Evolutionary conservation across 1,139 yeast species (phyloP), one percentile per base, ranked within the genome.

Genomic region (Taphrina sp.): DNA sequence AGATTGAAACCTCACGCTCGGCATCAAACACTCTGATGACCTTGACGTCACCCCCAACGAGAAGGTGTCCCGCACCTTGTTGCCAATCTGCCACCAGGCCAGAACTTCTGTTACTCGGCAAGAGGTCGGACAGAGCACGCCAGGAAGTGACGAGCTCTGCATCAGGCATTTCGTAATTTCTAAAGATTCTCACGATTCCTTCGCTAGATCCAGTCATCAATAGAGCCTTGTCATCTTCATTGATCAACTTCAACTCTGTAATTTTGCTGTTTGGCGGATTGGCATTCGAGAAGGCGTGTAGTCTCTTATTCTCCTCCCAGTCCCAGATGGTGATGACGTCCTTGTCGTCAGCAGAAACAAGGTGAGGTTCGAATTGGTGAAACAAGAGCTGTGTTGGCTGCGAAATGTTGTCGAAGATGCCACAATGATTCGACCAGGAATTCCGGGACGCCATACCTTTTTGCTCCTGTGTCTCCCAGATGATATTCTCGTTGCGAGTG

Each of bases 1-100:
- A 80, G 53, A 86, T 75, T 67, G 96, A 85, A 56, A 85, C 74
- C 67, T 92, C 99, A 41, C 96, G 76, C 16, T 95, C 95, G 0
- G 97, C 97, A 71, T 92, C 98, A 98, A 98, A 92, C 1, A 90
- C 76, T 59, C 95, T 75, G 53, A 92, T 88, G 28, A 89, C 82
- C 63, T 90, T 87, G 8, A 88, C 95, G 72, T 92, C 98, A 46
- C 99, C 99, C 54, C 96, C 90, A 0, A 88, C 96, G 55, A 92
- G 72, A 42, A 92, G 72, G 0, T 95, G 81, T 0, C 99, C 99
- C 61, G 96, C 75, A 46, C 94, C 84, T 67, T 92, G 99, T 66
- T 90, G 97, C 98, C 99, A 92, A 65, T 92, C 97, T 3, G 92
- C 81, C 34, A 89, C 78, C 54, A 94, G 74, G 2, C 96, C 96